Percentiles rank a stretch among this genome's conserved stretches.
phyloP scores from a whole-genome alignment of 345 rosid genomes.

The Populus euphratica region DNA sequence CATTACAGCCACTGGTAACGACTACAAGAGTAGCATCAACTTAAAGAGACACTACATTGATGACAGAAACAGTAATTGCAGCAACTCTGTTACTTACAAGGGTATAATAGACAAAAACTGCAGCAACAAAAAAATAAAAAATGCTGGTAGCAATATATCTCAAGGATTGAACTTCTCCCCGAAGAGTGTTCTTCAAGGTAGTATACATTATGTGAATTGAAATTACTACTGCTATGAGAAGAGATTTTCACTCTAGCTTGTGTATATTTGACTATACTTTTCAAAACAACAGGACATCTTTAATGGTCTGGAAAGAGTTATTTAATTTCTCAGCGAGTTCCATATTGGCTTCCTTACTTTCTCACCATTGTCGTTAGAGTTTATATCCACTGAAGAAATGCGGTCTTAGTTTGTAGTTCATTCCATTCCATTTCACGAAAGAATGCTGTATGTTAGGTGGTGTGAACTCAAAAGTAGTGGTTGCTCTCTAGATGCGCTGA shows the following conservation, averaged over 20 bases:
- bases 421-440: no score
- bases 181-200: conserved; percentile 67
- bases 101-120: conserved; percentile 11
- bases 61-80: conserved; percentile 21
- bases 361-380: no score
- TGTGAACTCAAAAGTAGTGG: no score
- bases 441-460: no score
- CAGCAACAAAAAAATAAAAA: conserved; percentile 7
- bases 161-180: conserved; percentile 44
- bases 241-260: background rate
- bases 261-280: no score
- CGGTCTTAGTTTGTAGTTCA: no score
- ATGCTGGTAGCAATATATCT: conserved; percentile 18
- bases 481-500: no score
- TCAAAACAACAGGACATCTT: no score
- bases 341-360: no score
- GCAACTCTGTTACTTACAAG: conserved; percentile 7
- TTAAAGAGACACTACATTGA: conserved; percentile 9
- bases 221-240: background rate
- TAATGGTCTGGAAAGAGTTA: no score
- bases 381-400: no score
- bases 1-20: background rate
- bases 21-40: background rate
- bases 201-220: background rate
- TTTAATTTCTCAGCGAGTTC: no score